Evolutionary conservation across 2,329 filamentous ascomycete genomes (phyloP).

Genomic region (Aspergillus sp.): DNA sequence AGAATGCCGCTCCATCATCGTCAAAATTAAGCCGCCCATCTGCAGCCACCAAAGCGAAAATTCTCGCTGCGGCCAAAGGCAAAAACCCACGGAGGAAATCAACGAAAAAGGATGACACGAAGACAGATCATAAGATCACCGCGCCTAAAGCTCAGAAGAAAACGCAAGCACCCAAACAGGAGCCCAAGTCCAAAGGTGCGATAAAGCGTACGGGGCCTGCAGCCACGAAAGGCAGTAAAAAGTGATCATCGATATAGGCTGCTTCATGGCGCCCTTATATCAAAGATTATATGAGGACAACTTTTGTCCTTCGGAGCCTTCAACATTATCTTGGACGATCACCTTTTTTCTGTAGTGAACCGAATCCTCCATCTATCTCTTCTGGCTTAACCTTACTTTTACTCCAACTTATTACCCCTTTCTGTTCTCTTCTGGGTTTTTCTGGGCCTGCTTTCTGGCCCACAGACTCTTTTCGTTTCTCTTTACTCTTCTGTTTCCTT

Average conservation of each 20-base stretch:
- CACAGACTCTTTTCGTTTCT: neutral
- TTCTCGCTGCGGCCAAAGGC: slow-evolving; percentile 28
- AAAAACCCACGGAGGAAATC: slow-evolving; percentile 18
- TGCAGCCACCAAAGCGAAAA: slow-evolving; percentile 32
- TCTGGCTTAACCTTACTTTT: neutral
- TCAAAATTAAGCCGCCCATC: slow-evolving; percentile 32
- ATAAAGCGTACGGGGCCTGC: slow-evolving; percentile 3
- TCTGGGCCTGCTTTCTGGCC: neutral
- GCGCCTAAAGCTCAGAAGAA: slow-evolving; percentile 1
- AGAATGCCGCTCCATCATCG: slow-evolving; percentile 9
- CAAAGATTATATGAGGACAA: no score
- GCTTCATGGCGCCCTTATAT: no score
- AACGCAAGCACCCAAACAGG: slow-evolving; percentile 2
- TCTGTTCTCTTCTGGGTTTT: neutral
- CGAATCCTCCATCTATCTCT: neutral
- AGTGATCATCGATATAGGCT: slow-evolving; percentile 2
- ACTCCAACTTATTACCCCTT: neutral
- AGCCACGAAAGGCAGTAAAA: neutral
- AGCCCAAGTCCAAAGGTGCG: neutral
- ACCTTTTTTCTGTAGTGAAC: neutral
- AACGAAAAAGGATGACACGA: slow-evolving; percentile 15
- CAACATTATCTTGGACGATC: neutral
- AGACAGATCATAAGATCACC: slow-evolving; percentile 6
- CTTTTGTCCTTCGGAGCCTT: neutral
- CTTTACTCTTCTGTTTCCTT: neutral